A percentile compares a stretch with the other conserved stretches of the same genome.
Conservation (phyloP, 257 asterid genomes). For the Solanum sejunctum region DNA sequence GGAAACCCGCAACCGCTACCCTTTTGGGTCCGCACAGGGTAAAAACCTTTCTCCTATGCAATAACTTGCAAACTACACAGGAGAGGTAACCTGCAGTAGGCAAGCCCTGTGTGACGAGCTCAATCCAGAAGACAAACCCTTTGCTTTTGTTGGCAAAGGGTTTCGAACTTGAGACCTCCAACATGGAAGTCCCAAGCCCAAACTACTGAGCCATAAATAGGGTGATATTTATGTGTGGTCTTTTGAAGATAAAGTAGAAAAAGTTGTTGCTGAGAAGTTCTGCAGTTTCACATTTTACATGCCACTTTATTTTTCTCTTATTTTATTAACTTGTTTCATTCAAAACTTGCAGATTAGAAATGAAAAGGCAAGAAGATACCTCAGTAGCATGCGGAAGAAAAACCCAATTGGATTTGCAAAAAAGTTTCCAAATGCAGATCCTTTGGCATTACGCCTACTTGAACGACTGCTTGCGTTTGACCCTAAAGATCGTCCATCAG, state of each 20-base stretch:
- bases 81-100: no score
- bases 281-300: not conserved
- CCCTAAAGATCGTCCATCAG: constrained; percentile 90
- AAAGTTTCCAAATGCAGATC: constrained; percentile 73
- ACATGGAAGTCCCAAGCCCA: no score
- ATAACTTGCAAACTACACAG: no score
- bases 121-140: no score
- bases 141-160: no score
- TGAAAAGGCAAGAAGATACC: constrained; percentile 96
- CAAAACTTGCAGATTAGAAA: constrained; percentile 79
- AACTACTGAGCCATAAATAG: not conserved
- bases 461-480: constrained; percentile 85
- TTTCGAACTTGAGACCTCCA: no score
- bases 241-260: not conserved
- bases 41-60: no score
- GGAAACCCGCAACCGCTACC: no score
- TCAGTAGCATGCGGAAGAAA: constrained; percentile 79
- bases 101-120: no score
- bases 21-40: no score
- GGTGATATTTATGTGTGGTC: not conserved
- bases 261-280: not conserved
- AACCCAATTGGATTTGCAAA: constrained; percentile 66
- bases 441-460: constrained; percentile 67
- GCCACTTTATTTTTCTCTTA: not conserved
- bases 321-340: constrained; percentile 1